These are phyloP conservation scores for Exophiala aquamarina DNA, from an alignment of 2,329 filamentous ascomycete species.

Conservation along the genomic window DNA sequence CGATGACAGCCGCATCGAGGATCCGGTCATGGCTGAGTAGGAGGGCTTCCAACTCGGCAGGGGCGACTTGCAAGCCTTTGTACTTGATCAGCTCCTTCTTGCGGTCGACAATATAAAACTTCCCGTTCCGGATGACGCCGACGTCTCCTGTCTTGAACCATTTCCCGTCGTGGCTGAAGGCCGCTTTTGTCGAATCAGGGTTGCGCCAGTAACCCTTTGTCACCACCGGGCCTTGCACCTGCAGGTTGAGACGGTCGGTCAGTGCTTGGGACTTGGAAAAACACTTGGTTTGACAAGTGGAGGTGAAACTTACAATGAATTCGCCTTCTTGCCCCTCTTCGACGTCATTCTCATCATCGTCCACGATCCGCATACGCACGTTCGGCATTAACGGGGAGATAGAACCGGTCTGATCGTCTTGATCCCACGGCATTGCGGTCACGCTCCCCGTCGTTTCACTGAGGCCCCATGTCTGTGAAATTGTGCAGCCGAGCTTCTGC, in stretches of 20 bases:
- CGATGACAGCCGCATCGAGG: constrained; percentile 49
- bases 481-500: constrained; percentile 45
- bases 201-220: constrained; percentile 35
- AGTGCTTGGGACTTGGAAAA: no score
- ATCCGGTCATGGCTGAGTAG: constrained; percentile 43
- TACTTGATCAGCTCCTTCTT: constrained; percentile 62
- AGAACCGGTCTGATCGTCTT: constrained; percentile 23
- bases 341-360: constrained; percentile 26
- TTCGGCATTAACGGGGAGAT: constrained; percentile 23
- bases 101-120: constrained; percentile 88
- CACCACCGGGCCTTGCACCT: constrained; percentile 55
- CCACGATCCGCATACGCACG: constrained; percentile 23
- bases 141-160: constrained; percentile 92
- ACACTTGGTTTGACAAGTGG: no score
- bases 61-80: constrained; percentile 54
- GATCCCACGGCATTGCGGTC: constrained; percentile 25
- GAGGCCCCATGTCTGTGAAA: constrained; percentile 26
- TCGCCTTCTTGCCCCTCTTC: constrained; percentile 55
- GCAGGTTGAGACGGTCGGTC: no score
- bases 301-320: constrained; percentile 45
- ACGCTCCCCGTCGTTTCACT: constrained; percentile 27
- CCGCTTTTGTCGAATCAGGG: constrained; percentile 20
- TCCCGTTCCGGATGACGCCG: constrained; percentile 72
- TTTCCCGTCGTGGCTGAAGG: constrained; percentile 55
- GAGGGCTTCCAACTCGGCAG: constrained; percentile 49